A percentile compares a stretch with the other conserved stretches of the same genome.
phyloP scores from a whole-genome alignment of 2,329 filamentous ascomycete species.

The Paecilomyces sp. region DNA sequence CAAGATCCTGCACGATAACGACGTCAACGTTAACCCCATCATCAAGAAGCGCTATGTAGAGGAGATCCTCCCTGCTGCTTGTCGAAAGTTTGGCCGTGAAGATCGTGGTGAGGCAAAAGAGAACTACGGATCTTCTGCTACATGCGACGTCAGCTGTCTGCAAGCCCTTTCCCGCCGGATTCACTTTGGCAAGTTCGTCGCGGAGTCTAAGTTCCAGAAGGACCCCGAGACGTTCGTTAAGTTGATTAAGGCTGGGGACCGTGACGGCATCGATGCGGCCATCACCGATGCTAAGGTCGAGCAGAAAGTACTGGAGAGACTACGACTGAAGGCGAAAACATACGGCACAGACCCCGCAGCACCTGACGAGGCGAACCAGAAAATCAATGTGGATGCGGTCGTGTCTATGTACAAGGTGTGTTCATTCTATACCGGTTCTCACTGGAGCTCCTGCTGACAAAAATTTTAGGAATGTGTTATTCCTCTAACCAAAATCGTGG shows the following conservation, averaged over 20 bases:
- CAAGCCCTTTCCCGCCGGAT: constrained; percentile 86
- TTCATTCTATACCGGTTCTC: background rate
- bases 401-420: constrained; percentile 70
- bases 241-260: constrained; percentile 74
- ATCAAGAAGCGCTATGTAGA: constrained; percentile 82
- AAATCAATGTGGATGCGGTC: constrained; percentile 89
- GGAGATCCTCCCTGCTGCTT: constrained; percentile 75
- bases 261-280: constrained; percentile 73
- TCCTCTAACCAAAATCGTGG: constrained; percentile 93
- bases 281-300: constrained; percentile 90
- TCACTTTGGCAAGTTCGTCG: constrained; percentile 98
- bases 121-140: constrained; percentile 91
- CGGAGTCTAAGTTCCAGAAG: constrained; percentile 86
- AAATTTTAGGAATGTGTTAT: constrained; percentile 65
- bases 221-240: constrained; percentile 73
- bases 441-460: constrained; percentile 1
- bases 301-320: constrained; percentile 78
- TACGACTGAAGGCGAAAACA: constrained; percentile 82
- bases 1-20: constrained; percentile 75
- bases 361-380: constrained; percentile 42
- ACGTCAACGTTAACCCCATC: constrained; percentile 81
- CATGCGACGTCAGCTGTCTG: constrained; percentile 81
- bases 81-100: constrained; percentile 63
- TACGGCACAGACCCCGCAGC: constrained; percentile 85
- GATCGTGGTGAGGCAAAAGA: constrained; percentile 82